Evolutionary conservation across 192 early-diverging fungal species (phyloP), one percentile per base, ranked within the genome.

Genomic region (Mortierella claussenii): DNA sequence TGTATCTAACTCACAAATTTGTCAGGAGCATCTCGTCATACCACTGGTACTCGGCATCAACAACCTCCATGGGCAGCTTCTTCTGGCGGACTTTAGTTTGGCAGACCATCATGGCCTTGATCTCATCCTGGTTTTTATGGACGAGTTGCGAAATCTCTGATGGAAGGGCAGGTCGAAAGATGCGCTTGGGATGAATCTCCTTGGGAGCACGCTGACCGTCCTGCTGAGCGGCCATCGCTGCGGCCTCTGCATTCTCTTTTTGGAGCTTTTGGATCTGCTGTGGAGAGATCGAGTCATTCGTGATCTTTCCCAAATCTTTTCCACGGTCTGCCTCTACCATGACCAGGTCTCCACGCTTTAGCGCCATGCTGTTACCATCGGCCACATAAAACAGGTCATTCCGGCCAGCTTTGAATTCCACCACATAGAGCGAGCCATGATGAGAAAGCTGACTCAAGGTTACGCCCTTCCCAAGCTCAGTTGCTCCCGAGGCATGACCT

Each of bases 11-110:
- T n/a, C 12, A 58, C 23, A 49, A 48, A 3, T 58, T 74, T 59
- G 10, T 1, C 4, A 46, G 7, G 45, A 15, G 21, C 15, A n/a
- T 46, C 23, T 1, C 20, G 10, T 18, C 32, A 1, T 81, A 94
- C 94, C 96, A 99, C 81, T 99, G 97, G 63, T 94, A 99, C 82
- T 99, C 97, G 21, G 97, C 97, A 70, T 97, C 95, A 1, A 96
- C 93, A 26, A 99, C 91, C 60, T 93, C 89, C 97, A 99, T 99
- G 18, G 94, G 92, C 32, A 99, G 83, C 66, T 92, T 93, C 81
- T 92, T 93, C 62, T 95, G 91, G 54, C 90, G 83, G 49, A 95
- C 96, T 79, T 96, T 98, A 36, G 81, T 83, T 65, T 96, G 96
- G 69, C 96, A 98, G 24, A 95, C 86, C 30, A 82, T 81, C 79